Evolutionary conservation across 192 early-diverging fungal genomes (phyloP).

Genomic region (Anaeromyces robustus): DNA sequence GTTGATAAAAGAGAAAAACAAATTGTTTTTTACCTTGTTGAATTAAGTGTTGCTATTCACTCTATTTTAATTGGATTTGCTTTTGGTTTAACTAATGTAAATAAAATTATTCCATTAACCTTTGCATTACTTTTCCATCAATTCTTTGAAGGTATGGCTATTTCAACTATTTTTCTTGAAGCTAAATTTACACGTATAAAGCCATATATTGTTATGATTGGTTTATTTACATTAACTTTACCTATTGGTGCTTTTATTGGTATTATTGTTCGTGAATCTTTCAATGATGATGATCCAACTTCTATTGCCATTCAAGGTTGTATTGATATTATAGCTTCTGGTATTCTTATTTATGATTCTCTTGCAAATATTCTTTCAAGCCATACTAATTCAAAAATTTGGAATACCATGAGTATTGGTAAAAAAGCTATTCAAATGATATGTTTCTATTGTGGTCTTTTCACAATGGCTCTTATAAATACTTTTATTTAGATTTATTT

Average conservation of each 20-base stretch:
- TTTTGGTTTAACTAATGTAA: conserved; percentile 31
- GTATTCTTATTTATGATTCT: conserved; percentile 67
- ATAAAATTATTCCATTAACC: conserved; percentile 37
- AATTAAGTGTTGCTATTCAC: conserved; percentile 64
- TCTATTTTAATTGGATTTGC: conserved; percentile 63
- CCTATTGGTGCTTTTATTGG: conserved; percentile 70
- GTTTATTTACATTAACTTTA: conserved; percentile 58
- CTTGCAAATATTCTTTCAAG: conserved; percentile 34
- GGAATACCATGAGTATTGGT: not conserved
- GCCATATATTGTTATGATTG: conserved; percentile 8
- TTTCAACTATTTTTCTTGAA: conserved; percentile 18
- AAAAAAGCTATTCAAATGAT: not conserved
- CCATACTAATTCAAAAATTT: not conserved
- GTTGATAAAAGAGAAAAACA: not conserved
- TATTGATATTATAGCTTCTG: conserved; percentile 61
- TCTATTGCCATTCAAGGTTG: conserved; percentile 55
- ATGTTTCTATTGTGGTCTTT: conserved; percentile 48
- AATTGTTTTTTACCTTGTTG: conserved; percentile 31
- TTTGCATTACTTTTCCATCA: conserved; percentile 58
- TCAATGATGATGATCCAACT: conserved; percentile 28
- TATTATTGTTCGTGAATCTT: conserved; percentile 45
- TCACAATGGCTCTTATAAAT: conserved; percentile 64
- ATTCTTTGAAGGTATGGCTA: conserved; percentile 62
- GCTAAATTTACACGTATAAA: conserved; percentile 33
- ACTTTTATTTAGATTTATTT: conserved; percentile 9